Evolutionary conservation across 108 stramenopile species (phyloP).

Genomic region (Nitzschia sp.): DNA sequence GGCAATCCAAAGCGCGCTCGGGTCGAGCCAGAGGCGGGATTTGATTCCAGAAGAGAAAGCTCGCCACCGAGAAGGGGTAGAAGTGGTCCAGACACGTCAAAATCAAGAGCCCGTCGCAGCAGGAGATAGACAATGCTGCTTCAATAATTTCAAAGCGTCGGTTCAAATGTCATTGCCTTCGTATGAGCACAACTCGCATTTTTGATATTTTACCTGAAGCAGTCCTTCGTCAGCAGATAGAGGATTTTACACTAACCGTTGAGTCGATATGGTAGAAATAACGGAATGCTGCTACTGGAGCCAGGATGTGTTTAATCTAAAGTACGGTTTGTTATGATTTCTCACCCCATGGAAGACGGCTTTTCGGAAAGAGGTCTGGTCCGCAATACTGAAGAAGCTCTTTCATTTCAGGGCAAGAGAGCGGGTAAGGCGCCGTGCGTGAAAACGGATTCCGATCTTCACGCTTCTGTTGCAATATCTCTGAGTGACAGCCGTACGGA

Average conservation of each 20-base stretch:
- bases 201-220: too few species aligned
- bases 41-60: neutral
- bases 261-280: too few species aligned
- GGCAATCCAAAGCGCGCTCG: constrained; percentile 10
- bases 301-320: too few species aligned
- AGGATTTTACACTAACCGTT: too few species aligned
- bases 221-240: too few species aligned
- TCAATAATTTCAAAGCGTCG: too few species aligned
- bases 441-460: constrained; percentile 88
- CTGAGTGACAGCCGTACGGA: constrained; percentile 91
- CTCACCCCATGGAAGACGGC: constrained; percentile 64
- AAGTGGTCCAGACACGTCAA: neutral
- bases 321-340: neutral
- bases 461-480: constrained; percentile 81
- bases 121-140: constrained; percentile 8
- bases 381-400: constrained; percentile 86
- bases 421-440: constrained; percentile 83
- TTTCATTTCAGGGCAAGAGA: constrained; percentile 91
- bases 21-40: neutral
- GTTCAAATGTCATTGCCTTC: too few species aligned
- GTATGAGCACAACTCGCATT: too few species aligned
- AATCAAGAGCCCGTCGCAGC: neutral
- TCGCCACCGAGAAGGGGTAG: neutral
- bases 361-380: constrained; percentile 61
- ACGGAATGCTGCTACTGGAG: too few species aligned